Percentiles rank a stretch among this genome's conserved stretches.
Evolutionary conservation across 495 filamentous ascomycete genomes (phyloP).

Genomic region (Penicillium malachiteum): DNA sequence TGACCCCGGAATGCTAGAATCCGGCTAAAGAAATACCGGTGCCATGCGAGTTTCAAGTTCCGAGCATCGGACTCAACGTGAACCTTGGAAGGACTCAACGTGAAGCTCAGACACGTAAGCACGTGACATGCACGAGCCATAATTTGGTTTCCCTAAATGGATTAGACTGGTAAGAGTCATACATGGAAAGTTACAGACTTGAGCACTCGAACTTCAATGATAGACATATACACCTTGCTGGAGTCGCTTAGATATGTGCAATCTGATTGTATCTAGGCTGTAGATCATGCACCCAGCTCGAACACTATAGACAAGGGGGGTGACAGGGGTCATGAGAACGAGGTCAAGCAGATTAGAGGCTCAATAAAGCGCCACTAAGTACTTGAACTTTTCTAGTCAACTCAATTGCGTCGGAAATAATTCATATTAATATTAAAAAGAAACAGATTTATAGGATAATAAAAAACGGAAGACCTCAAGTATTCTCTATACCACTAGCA

Average conservation of each 20-base stretch:
- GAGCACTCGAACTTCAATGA: neutral
- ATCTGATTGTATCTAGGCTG: too few relatives aligned
- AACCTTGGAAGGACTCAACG: too few relatives aligned
- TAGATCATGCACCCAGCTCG: too few relatives aligned
- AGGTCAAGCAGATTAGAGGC: too few relatives aligned
- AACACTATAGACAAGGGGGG: too few relatives aligned
- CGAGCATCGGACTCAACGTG: neutral
- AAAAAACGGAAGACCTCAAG: neutral
- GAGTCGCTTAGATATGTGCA: neutral
- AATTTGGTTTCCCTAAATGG: neutral
- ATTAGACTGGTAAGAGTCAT: neutral
- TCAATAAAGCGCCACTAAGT: too few relatives aligned
- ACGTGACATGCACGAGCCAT: conserved; percentile 23
- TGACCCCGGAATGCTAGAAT: conserved; percentile 22
- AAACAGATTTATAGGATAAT: too few relatives aligned
- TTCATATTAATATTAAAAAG: too few relatives aligned
- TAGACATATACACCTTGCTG: neutral
- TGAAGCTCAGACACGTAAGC: conserved; percentile 14
- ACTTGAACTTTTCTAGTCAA: too few relatives aligned
- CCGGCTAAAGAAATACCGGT: conserved; percentile 15
- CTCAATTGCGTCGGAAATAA: too few relatives aligned
- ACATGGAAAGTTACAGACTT: neutral
- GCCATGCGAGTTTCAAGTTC: conserved; percentile 5
- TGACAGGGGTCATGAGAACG: too few relatives aligned
- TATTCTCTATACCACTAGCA: too few relatives aligned